Percentiles rank a stretch among this genome's conserved stretches.
These are phyloP conservation scores for Pyrenophora teres DNA, from an alignment of 2,329 filamentous ascomycete species.

Conservation along the genomic window DNA sequence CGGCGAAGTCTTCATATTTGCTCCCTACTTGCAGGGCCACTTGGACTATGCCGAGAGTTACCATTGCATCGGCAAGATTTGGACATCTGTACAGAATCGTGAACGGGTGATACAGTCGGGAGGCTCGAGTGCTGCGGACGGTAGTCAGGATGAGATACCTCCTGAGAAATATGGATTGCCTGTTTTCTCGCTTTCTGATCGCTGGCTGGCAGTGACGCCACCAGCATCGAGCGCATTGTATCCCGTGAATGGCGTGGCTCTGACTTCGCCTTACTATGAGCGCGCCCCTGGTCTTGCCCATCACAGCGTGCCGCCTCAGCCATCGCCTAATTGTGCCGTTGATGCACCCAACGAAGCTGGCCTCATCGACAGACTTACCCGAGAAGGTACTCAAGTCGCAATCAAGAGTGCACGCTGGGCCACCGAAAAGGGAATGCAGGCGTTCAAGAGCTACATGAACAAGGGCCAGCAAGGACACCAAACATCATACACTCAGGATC, in stretches of 20 bases:
- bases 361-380: conserved; percentile 75
- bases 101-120: conserved; percentile 42
- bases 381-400: conserved; percentile 77
- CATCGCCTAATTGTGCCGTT: conserved; percentile 67
- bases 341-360: conserved; percentile 75
- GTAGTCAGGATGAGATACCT: conserved; percentile 39
- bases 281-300: conserved; percentile 62
- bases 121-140: conserved; percentile 44
- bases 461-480: conserved; percentile 36
- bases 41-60: conserved; percentile 49
- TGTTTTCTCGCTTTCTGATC: conserved; percentile 69
- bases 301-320: conserved; percentile 71
- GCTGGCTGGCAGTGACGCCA: conserved; percentile 79
- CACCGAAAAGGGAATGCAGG: conserved; percentile 75
- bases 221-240: conserved; percentile 72
- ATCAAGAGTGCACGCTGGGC: conserved; percentile 77
- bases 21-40: conserved; percentile 38
- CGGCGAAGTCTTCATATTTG: conserved; percentile 83
- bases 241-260: conserved; percentile 68
- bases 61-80: conserved; percentile 82
- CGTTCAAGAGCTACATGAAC: conserved; percentile 83
- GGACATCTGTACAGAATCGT: conserved; percentile 77
- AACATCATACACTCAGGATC: conserved; percentile 37
- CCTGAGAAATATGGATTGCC: conserved; percentile 60
- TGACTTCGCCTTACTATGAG: conserved; percentile 57